phyloP scores from a whole-genome alignment of 306 rosid genomes.

The Mimosa bimucronata region DNA sequence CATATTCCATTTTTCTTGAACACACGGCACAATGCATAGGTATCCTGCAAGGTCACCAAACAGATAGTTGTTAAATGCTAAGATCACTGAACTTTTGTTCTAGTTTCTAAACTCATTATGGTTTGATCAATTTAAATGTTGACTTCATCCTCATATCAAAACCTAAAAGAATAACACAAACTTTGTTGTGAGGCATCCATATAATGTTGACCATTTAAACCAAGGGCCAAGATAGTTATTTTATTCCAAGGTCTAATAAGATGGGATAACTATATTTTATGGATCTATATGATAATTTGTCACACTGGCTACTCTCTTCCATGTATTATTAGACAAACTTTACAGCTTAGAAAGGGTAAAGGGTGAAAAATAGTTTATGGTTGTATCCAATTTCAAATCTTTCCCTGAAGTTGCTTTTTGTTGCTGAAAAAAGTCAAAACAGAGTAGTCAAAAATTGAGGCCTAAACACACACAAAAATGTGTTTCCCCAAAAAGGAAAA shows the following conservation, averaged over 20 bases:
- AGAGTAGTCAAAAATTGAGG: constrained; percentile 47
- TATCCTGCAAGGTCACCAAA: constrained; percentile 67
- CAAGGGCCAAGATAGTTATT: background rate
- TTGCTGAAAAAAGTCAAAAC: constrained; percentile 25
- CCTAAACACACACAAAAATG: constrained; percentile 30
- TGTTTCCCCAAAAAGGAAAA: constrained; percentile 32
- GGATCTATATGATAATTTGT: background rate
- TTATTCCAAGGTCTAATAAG: background rate
- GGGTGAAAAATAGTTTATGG: background rate
- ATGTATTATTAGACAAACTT: background rate
- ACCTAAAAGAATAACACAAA: background rate
- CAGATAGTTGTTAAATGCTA: background rate
- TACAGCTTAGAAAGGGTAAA: background rate
- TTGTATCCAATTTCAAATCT: constrained; percentile 12
- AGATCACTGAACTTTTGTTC: background rate
- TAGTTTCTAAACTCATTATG: background rate
- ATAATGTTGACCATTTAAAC: background rate
- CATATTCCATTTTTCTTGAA: constrained; percentile 98
- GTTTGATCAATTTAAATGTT: background rate
- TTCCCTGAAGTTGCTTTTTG: constrained; percentile 31
- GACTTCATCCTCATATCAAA: background rate
- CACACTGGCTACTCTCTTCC: background rate
- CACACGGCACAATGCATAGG: constrained; percentile 94
- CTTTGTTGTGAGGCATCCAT: background rate
- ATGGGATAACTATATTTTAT: background rate